phyloP scores from a whole-genome alignment of 1,284 basidiomycete species.

The Moniliella sp. region DNA sequence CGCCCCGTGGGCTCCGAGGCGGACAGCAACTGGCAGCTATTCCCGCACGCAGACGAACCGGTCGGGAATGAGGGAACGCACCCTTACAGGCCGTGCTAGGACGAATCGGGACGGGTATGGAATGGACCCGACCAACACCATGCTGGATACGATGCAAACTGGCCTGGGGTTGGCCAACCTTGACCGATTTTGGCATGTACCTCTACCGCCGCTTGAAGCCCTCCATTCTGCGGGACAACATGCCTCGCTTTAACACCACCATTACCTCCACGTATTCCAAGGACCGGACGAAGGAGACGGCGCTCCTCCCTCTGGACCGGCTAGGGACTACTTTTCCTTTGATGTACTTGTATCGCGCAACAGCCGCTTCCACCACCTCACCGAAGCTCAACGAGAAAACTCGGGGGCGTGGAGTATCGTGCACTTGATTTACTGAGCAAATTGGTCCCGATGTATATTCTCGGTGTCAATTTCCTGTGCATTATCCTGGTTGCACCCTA shows the following conservation, averaged over 20 bases:
- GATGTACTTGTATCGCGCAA: conserved; percentile 44
- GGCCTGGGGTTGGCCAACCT: conserved; percentile 87
- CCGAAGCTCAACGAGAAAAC: conserved; percentile 53
- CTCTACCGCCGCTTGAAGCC: too few relatives aligned
- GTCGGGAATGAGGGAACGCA: too few relatives aligned
- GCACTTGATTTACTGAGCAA: conserved; percentile 52
- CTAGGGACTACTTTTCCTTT: conserved; percentile 67
- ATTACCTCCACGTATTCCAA: conserved; percentile 35
- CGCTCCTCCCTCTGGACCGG: too few relatives aligned
- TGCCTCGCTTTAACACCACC: conserved; percentile 52
- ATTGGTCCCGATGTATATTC: conserved; percentile 16
- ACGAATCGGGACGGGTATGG: too few relatives aligned
- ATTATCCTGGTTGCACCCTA: conserved; percentile 25
- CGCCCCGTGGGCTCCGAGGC: too few relatives aligned
- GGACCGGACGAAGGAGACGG: too few relatives aligned
- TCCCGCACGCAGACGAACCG: too few relatives aligned
- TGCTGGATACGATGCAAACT: too few relatives aligned
- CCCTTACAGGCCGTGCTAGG: too few relatives aligned
- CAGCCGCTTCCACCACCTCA: conserved; percentile 60
- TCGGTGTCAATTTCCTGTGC: conserved; percentile 8
- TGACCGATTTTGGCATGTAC: conserved; percentile 42
- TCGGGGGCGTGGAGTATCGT: conserved; percentile 86
- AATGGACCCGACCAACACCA: too few relatives aligned
- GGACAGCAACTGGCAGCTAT: too few relatives aligned
- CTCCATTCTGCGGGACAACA: conserved; percentile 43